Evolutionary conservation across 805 yeast genomes (phyloP), one percentile per base, ranked within the genome.

Genomic region (Ogataea paradorogensis): DNA sequence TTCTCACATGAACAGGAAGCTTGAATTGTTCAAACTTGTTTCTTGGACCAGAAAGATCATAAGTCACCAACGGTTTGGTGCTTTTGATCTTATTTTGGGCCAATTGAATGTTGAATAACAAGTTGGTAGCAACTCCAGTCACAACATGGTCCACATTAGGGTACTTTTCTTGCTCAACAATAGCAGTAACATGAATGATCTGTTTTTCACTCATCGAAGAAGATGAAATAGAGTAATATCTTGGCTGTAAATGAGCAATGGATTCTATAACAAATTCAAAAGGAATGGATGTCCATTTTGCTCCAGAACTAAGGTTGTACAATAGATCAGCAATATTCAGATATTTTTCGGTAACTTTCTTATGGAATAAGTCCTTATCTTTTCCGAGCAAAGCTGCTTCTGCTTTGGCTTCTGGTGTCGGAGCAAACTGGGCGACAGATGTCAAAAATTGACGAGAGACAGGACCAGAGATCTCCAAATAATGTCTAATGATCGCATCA

Each of bases 211-310:
- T 73, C 38, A 78, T 63, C 1, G 95, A 82, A 5, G 96, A 87
- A 1, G 97, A 90, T 2, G 97, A 90, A 51, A 91, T 91, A 15
- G 98, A 91, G 66, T 91, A 91, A 68, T 88, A 91, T 63, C 99
- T 90, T 29, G 97, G 96, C 62, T 84, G 95, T 56, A 93, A 69
- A 52, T 80, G 85, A 30, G 89, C 76, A 47, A 93, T 62, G 22
- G 83, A 74, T 68, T 91, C 99, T 52, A 90, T 70, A 27, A 93
- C 64, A 57, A 90, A 86, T 46, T 80, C 81, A 70, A 91, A 84
- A 23, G 98, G 96, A 33, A 91, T 84, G 5, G 42, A 27, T 11
- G 63, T 54, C 98, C 98, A 93, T n/a, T 76, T 62, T 20, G 46
- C 55, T 41, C 86, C 88, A 10, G 68, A 55, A 11, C 95, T 84